Conservation (phyloP, 2,329 filamentous ascomycete species). For the Curvularia sp. region DNA sequence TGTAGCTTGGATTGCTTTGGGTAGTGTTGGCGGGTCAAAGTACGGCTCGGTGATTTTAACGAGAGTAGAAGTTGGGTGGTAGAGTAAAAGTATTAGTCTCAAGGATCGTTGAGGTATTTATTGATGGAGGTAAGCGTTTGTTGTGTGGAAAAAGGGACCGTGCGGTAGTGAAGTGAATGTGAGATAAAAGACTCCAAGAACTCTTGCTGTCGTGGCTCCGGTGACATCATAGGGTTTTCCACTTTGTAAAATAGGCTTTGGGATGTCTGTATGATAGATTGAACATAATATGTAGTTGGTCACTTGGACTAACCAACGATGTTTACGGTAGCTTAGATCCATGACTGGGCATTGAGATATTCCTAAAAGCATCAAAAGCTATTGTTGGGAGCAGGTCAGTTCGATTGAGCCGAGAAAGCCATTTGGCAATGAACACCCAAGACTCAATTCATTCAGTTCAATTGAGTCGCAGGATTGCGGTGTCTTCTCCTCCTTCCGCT, state of each 20-base stretch:
- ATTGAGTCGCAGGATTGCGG: background rate
- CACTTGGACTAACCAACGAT: background rate
- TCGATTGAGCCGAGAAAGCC: background rate
- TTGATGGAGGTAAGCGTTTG: constrained; percentile 6
- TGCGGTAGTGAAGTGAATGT: constrained; percentile 1
- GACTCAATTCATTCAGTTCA: background rate
- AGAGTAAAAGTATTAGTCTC: background rate
- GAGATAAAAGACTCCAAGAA: background rate
- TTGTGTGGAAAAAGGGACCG: constrained; percentile 6
- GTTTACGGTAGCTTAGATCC: background rate
- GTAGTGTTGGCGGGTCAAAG: background rate
- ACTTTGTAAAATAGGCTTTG: no score
- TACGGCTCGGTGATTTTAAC: background rate
- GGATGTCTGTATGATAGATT: no score
- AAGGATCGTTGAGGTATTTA: constrained; percentile 5
- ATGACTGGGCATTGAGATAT: background rate
- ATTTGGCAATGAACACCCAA: background rate
- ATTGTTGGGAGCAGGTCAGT: background rate
- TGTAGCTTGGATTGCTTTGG: constrained; percentile 5
- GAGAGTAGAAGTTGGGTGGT: constrained; percentile 4
- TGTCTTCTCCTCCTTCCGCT: background rate
- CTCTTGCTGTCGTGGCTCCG: background rate
- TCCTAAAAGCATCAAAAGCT: background rate
- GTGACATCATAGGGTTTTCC: background rate
- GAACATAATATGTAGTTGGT: no score